Evolutionary conservation across 805 yeast species (phyloP), one percentile per base, ranked within the genome.

Genomic region (Brettanomyces sp.): DNA sequence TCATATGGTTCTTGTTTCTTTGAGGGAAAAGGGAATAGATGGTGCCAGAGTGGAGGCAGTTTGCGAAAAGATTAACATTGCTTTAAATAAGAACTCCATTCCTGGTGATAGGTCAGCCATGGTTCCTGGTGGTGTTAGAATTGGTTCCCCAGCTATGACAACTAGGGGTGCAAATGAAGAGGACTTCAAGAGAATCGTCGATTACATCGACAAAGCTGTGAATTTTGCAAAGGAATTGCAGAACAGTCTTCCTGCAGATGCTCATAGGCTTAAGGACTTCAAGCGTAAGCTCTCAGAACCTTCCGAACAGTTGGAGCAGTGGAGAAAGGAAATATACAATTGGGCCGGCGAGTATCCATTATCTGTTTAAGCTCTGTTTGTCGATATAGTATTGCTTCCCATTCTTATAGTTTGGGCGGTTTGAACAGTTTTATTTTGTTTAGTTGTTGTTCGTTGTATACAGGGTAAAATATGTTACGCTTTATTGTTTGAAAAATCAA

Each of bases 71-170:
- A 80, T 86, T 59, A 90, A 91, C 77, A 88, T 93, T 63, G 97
- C 98, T 38, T 79, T 89, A 57, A 93, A 93, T 80, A 93, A 93
- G 73, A 93, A 93, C 79, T 83, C 99, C 41, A 88, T 91, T 54
- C 98, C 99, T 52, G 97, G 97, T 64, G 99, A 91, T 72, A 87
- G 85, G 69, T 85, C 95, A 40, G 98, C 98, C 45, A 76, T 91
- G 53, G 91, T 89, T 53, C 98, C 99, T 64, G 91, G 95, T 58
- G 99, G 99, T 66, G 80, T 91, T 54, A 85, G 99, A 73, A 84
- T 91, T 51, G 99, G 99, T 62, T 85, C 99, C 44, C 99, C 99
- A 54, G 97, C 97, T 47, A 91, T 91, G 98, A 80, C 96, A 53
- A 87, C 97, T 49, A 87, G 99, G 73, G 99, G 99, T 55, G 79